Evolutionary conservation across 1,284 basidiomycete species (phyloP), one percentile per base, ranked within the genome.

Genomic region (Trametes polyzona): DNA sequence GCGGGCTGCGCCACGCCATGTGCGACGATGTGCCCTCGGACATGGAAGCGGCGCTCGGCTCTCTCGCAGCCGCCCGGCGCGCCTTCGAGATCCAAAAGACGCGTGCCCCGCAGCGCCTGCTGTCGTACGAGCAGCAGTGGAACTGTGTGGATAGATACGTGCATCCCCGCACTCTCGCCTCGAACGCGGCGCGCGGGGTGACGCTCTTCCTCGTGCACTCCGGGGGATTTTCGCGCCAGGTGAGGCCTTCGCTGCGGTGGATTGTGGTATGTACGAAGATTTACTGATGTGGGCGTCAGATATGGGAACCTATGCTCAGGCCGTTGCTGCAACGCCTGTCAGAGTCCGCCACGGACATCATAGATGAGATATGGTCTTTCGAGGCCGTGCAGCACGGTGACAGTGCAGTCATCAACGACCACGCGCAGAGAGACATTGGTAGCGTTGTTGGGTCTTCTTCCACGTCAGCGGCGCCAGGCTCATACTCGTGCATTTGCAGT

Each of bases 51-150:
- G 41, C 41, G 24, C 41, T 42, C 9, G 10, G 24, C 16, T 29
- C 41, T 12, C 16, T 42, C 14, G 24, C 24, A 9, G 41, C 41
- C 4, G 41, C 41, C 16, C 23, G 41, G 14, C 41, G 41, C 16
- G 41, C 41, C 10, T 42, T 42, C 11, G 41, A 42, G 9, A 23
- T 42, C 11, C 41, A 29, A 23, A 42, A 42, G 41, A 14, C 16
- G 26, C 41, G 41, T 16, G 41, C 41, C 9, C 41, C 41, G 24
- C 41, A 42, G 41, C 26, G 10, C 41, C 24, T 42, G 41, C 41
- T 42, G 11, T 42, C 41, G 41, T 42, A 42, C 24, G 41, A 42
- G 41, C 41, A 42, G 41, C 41, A 42, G 24, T 42, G 41, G 41
- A 42, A 42, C 41, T 42, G 41, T 9, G 41, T 42, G 2, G 41